Base-by-base conservation (phyloP, 2,329 filamentous ascomycete species). In the Podosphaera xanthii region DNA sequence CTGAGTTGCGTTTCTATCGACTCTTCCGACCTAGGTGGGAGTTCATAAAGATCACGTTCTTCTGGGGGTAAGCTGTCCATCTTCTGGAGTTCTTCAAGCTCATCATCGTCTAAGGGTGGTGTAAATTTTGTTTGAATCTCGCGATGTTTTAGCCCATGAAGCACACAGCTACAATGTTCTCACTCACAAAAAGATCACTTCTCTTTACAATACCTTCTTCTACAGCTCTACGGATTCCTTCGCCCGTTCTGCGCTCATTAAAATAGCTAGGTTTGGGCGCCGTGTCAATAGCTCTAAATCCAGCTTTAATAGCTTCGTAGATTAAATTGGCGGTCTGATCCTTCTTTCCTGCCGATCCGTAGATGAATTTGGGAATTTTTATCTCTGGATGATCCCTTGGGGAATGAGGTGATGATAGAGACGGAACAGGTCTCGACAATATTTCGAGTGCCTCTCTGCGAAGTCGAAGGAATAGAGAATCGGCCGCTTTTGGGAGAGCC, bases 271-370 rank as follows among this genome's bases (percentile, higher is more conserved):
- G 86, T 70, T 89, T 85, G 14, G 83, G 84, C 8, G 86, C 86
- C 0, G 87, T 91, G 67, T 92, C 87, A 61, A 92, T 72, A 54
- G 75, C 84, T 38, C 81, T 76, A 65, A 91, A 92, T 4, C 87
- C 86, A 52, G 78, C 72, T 52, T 74, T 74, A 40, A 92, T 67
- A 1, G 87, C 87, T 62, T 76, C 70, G 64, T 83, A 79, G 31
- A 92, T 86, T 2, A 91, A 74, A 59, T 78, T 73, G 30, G 77
- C 75, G 0, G 85, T 88, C 22, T 72, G 71, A 0, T 83, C 80
- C 66, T 84, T 83, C 70, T 92, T 92, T 86, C 87, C 91, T n/a
- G 87, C 87, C 2, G 87, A 91, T 58, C 87, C 87, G 69, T 92
- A 92, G 62, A 92, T 66, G 36, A 82, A 72, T 62, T 73, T 75